phyloP scores from a whole-genome alignment of 495 filamentous ascomycete genomes.

The Penicillium chermesinum region DNA sequence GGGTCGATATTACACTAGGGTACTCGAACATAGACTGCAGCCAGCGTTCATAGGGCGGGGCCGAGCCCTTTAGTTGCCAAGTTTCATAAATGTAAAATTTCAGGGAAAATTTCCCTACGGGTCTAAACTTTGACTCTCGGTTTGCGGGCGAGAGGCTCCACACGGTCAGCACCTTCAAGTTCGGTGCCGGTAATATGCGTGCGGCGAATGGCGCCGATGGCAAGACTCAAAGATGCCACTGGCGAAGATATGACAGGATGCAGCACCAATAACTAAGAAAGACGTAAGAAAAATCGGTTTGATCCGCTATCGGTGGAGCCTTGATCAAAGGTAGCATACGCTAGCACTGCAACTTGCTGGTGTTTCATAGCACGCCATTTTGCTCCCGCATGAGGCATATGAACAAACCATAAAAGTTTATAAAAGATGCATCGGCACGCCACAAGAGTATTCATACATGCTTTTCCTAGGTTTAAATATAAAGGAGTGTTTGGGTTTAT shows the following conservation, averaged over 20 bases:
- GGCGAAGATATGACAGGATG: not conserved
- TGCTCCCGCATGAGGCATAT: not conserved
- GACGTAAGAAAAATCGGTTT: not conserved
- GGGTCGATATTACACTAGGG: not conserved
- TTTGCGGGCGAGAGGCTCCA: no score
- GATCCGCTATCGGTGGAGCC: not conserved
- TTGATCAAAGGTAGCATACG: not conserved
- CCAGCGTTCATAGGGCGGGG: no score
- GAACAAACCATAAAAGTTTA: not conserved
- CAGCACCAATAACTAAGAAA: not conserved
- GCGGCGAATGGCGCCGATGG: not conserved
- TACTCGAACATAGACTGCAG: no score
- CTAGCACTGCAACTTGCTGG: not conserved
- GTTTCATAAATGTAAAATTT: no score
- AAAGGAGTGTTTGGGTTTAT: no score
- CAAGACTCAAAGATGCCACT: not conserved
- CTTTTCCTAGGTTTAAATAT: no score
- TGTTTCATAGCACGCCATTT: constrained; percentile 3
- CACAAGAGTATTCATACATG: no score
- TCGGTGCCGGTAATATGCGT: no score
- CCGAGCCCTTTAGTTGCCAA: no score
- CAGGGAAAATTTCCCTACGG: no score
- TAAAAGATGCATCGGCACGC: not conserved
- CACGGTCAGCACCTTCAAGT: no score
- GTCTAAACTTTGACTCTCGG: no score